Conservation (phyloP, 257 asterid species). For the Fraxinus excelsior region DNA sequence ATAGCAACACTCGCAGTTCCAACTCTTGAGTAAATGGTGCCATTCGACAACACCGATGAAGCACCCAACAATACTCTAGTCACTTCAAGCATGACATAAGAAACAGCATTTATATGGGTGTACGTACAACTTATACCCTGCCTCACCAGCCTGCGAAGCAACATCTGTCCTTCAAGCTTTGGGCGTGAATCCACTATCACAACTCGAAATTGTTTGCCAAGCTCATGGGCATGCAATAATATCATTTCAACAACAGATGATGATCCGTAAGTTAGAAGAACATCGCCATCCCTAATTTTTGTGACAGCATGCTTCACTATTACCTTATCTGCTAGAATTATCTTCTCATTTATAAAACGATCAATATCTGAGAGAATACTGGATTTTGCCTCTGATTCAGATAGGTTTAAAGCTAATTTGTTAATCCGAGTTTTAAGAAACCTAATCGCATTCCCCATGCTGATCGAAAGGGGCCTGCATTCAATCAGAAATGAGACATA, state of each 20-base stretch:
- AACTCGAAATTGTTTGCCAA: slow-evolving; percentile 76
- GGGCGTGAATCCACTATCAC: slow-evolving; percentile 89
- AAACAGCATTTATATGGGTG: slow-evolving; percentile 81
- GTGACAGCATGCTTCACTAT: slow-evolving; percentile 84
- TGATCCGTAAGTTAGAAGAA: slow-evolving; percentile 80
- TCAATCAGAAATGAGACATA: slow-evolving; percentile 68
- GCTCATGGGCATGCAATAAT: slow-evolving; percentile 76
- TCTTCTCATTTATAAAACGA: slow-evolving; percentile 67
- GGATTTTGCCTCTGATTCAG: slow-evolving; percentile 81
- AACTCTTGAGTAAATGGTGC: slow-evolving; percentile 90
- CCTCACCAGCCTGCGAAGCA: slow-evolving; percentile 81
- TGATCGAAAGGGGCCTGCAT: slow-evolving; percentile 89
- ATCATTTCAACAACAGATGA: slow-evolving; percentile 89
- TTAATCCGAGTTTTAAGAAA: slow-evolving; percentile 73
- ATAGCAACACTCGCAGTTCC: slow-evolving; percentile 93
- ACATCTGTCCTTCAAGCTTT: slow-evolving; percentile 79
- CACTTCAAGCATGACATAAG: slow-evolving; percentile 83
- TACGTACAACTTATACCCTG: slow-evolving; percentile 81
- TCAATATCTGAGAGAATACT: slow-evolving; percentile 64
- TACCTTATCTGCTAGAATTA: slow-evolving; percentile 75
- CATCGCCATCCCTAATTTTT: slow-evolving; percentile 82
- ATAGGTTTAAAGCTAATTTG: slow-evolving; percentile 57
- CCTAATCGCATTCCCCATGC: slow-evolving; percentile 90
- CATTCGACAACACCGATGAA: slow-evolving; percentile 79
- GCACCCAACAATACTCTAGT: slow-evolving; percentile 85